Percentiles rank a stretch among this genome's conserved stretches.
Evolutionary conservation across 495 filamentous ascomycete species (phyloP).

Genomic region (Penicillium subrubescens): DNA sequence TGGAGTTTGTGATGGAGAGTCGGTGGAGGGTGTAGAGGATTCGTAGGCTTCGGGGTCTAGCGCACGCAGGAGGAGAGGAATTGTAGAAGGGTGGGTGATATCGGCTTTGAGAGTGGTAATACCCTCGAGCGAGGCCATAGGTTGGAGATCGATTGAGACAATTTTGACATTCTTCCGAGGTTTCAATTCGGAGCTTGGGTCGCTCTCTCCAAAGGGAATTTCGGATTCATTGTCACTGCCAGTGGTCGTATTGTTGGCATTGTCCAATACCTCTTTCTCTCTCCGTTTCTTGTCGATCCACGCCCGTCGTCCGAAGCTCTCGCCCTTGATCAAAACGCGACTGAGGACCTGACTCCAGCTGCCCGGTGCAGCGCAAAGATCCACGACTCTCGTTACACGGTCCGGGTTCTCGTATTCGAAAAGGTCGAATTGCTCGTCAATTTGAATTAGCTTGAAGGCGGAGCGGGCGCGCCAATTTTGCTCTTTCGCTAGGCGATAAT

Average conservation of each 20-base stretch:
- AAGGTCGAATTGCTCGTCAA: conserved; percentile 95
- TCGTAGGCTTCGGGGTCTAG: conserved; percentile 75
- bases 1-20: conserved; percentile 23
- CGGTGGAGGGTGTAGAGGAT: conserved; percentile 44
- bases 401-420: conserved; percentile 64
- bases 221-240: conserved; percentile 29
- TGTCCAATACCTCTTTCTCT: conserved; percentile 45
- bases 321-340: conserved; percentile 86
- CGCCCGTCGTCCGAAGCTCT: conserved; percentile 79
- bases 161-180: conserved; percentile 83
- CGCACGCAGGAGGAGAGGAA: conserved; percentile 82
- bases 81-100: conserved; percentile 94
- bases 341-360: conserved; percentile 97
- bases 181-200: conserved; percentile 42
- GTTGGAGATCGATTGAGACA: conserved; percentile 91
- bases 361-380: conserved; percentile 93
- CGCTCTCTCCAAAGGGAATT: conserved; percentile 30
- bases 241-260: conserved; percentile 28
- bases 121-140: conserved; percentile 89
- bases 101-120: conserved; percentile 91
- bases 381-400: conserved; percentile 86
- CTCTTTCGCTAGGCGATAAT: conserved; percentile 96
- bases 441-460: conserved; percentile 94
- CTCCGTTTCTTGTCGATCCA: conserved; percentile 80
- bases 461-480: conserved; percentile 97